Evolutionary conservation across 2,329 filamentous ascomycete species (phyloP).

Genomic region (Tolypocladium nubicola): DNA sequence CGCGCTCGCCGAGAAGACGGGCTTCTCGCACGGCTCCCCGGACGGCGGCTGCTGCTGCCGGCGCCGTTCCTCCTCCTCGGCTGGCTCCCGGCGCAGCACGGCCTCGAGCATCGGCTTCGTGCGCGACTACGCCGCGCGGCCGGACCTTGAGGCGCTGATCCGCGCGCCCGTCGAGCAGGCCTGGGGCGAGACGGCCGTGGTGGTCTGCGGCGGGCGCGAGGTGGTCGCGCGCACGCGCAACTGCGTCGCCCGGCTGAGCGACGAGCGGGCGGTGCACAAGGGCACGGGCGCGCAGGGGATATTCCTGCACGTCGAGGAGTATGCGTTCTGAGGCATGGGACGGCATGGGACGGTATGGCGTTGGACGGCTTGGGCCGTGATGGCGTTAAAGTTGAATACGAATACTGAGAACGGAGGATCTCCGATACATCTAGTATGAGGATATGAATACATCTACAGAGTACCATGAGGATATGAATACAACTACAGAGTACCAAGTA

Average conservation of each 20-base stretch:
- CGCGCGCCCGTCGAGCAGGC: constrained; percentile 44
- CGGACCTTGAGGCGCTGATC: constrained; percentile 41
- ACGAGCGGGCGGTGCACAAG: constrained; percentile 54
- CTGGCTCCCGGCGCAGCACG: neutral
- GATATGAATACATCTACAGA: too few relatives aligned
- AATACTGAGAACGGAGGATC: too few relatives aligned
- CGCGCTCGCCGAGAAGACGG: neutral
- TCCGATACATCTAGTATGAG: neutral
- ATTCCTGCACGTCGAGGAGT: constrained; percentile 49
- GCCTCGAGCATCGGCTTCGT: constrained; percentile 19
- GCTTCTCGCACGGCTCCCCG: neutral
- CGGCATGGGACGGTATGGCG: neutral
- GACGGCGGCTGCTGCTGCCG: neutral
- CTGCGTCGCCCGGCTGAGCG: constrained; percentile 42
- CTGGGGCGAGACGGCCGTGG: constrained; percentile 49
- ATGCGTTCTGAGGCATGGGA: constrained; percentile 36
- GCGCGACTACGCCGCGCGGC: constrained; percentile 33
- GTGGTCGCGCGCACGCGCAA: constrained; percentile 44
- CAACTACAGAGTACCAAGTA: too few relatives aligned
- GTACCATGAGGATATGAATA: too few relatives aligned
- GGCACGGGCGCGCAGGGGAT: constrained; percentile 55
- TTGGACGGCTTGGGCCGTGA: neutral
- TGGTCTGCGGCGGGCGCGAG: constrained; percentile 48
- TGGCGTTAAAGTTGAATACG: too few relatives aligned
- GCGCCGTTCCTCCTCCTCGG: neutral